Evolutionary conservation across 441 rosid genomes (phyloP), one percentile per base, ranked within the genome.

Genomic region (Oxalis stricta): DNA sequence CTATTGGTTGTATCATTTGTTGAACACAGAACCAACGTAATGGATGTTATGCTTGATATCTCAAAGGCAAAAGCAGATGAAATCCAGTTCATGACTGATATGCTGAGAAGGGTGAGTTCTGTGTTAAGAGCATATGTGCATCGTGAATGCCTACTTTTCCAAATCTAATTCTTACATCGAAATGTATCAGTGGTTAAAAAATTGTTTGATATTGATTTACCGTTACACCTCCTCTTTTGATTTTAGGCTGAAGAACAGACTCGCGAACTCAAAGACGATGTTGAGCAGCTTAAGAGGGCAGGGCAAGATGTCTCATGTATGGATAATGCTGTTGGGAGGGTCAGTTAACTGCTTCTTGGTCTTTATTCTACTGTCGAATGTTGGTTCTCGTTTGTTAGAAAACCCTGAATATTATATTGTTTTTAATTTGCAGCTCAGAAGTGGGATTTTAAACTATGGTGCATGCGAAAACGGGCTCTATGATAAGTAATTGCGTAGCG

Each of bases 161-260:
- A n/a, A n/a, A n/a, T n/a, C n/a, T n/a, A n/a, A n/a, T 33, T 46
- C 5, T 33, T 22, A 21, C 23, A 19, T 5, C 21, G 20, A 12
- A 48, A 18, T 46, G 9, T 28, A 3, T 23, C 7, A 23, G 28
- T 23, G 28, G 28, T 23, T 3, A 18, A 33, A 10, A 36, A 23
- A 8, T 18, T 17, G 24, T 48, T 6, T 3, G 5, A n/a, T 35
- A 28, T 51, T 41, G 2, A n/a, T 24, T 24, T 23, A 41, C 7
- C 14, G n/a, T n/a, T 22, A 22, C 33, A 34, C 33, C 16, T 4
- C 13, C 53, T 18, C 24, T 13, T 18, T 46, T 50, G 20, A 63
- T 44, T 21, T 35, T 47, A 77, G 89, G 79, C 67, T 21, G 84
- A 77, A 75, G 77, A 79, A 46, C 53, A 67, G 38, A 79, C 64